Base-by-base conservation (phyloP, 148 eudicot genomes). In the Nepenthes gracilis region DNA sequence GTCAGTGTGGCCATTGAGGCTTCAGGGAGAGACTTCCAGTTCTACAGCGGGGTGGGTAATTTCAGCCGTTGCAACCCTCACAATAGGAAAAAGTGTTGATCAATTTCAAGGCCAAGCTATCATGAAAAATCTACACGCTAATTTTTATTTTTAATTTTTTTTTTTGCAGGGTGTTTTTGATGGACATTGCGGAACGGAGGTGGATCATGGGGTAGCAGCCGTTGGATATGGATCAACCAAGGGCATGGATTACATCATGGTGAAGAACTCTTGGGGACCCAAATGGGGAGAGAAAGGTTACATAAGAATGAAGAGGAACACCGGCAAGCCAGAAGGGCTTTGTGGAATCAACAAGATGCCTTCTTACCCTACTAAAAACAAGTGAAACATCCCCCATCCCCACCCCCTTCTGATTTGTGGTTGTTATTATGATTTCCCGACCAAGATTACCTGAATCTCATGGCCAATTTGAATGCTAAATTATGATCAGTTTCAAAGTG, bases 211-310 rank as follows among this genome's bases (percentile, higher is more conserved):
- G 66, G 99, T 93, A 36, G 79, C 99, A 33, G 92, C 95, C 0
- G 92, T 93, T 2, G 99, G 99, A 62, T 93, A 86, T 37, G 99
- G 97, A 53, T 61, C 97, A 7, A 76, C 71, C 65, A 86, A 81
- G 72, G 95, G 86, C 3, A 14, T 59, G 59, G 97, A 86, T 53
- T 93, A 86, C 78, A 74, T 93, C 33, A 84, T 81, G 35, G 97
- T 93, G 72, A 93, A 85, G 87, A 93, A 93, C 66, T 93, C 99
- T 0, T 93, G 99, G 99, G 97, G 99, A 54, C 76, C 87, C 35
- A 89, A 67, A 65, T 93, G 99, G 99, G 99, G 99, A 63, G 99
- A 93, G 66, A 89, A 84, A 60, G 99, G 99, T 1, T 93, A 71
- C 71, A 83, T 89, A 13, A 78, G 92, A 66, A 75, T 93, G 92